Evolutionary conservation across 2,329 filamentous ascomycete species (phyloP).

Genomic region (Amesomyces nigricolor): DNA sequence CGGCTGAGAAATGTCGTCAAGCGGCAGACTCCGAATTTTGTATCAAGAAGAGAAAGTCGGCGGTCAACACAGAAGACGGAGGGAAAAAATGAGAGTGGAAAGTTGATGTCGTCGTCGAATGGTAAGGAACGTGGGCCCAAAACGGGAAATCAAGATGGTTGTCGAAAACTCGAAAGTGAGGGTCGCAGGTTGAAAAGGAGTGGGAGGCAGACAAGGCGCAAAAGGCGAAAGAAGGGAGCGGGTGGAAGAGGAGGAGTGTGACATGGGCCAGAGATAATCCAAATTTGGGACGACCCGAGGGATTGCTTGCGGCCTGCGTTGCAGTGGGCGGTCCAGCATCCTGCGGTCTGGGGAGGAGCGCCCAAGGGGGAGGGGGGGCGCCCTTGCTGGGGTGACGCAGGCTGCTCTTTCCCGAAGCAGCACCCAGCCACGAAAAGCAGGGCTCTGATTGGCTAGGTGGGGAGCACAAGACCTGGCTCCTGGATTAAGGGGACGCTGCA

Average conservation of each 20-base stretch:
- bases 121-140: constrained; percentile 18
- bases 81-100: constrained; percentile 7
- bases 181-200: constrained; percentile 9
- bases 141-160: constrained; percentile 3
- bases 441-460: constrained; percentile 12
- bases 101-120: constrained; percentile 7
- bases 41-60: constrained; percentile 17
- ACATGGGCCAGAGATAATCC: constrained; percentile 23
- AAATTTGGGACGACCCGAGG: constrained; percentile 9
- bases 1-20: background rate
- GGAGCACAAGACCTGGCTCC: constrained; percentile 6
- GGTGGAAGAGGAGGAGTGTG: constrained; percentile 14
- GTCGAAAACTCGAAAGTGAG: constrained; percentile 9
- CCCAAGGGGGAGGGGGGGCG: constrained; percentile 2
- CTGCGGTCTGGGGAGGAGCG: constrained; percentile 6
- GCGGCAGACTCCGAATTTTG: constrained; percentile 3
- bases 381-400: constrained; percentile 13
- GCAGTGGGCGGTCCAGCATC: background rate
- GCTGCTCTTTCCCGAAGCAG: constrained; percentile 21
- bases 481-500: constrained; percentile 20
- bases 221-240: constrained; percentile 16
- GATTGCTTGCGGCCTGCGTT: background rate
- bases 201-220: constrained; percentile 11
- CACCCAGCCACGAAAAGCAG: constrained; percentile 7
- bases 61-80: constrained; percentile 17